phyloP scores from a whole-genome alignment of 257 asterid genomes.

The Coffea canephora region DNA sequence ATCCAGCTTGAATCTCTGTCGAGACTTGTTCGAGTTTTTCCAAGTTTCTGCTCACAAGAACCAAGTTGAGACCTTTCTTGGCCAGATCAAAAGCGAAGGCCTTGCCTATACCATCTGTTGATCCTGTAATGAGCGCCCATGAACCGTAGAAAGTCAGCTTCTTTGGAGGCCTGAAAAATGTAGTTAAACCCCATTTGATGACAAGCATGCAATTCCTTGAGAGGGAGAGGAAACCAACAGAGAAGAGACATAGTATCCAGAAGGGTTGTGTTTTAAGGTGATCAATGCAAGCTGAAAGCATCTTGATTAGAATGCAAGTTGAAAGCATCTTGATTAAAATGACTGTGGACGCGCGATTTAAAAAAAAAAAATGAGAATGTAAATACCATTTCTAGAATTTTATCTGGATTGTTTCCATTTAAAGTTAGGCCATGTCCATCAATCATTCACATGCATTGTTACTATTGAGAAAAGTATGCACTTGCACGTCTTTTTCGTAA shows the following conservation, averaged over 20 bases:
- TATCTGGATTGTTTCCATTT: too few relatives aligned
- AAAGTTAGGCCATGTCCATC: too few relatives aligned
- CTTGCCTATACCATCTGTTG: slow-evolving; percentile 83
- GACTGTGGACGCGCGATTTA: too few relatives aligned
- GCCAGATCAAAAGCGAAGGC: slow-evolving; percentile 79
- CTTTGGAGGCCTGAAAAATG: slow-evolving; percentile 45
- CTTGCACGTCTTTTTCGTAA: too few relatives aligned
- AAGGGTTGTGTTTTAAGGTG: slow-evolving; percentile 34
- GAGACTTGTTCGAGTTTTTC: slow-evolving; percentile 46
- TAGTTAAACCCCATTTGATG: slow-evolving; percentile 41
- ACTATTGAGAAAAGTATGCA: too few relatives aligned
- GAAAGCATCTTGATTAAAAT: too few relatives aligned
- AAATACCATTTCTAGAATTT: too few relatives aligned
- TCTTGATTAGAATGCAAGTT: background rate
- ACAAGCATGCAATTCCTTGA: slow-evolving; percentile 24
- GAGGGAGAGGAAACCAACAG: slow-evolving; percentile 48
- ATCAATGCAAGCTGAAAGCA: slow-evolving; percentile 28
- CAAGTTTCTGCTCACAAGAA: slow-evolving; percentile 49
- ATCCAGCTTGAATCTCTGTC: slow-evolving; percentile 31
- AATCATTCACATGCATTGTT: too few relatives aligned
- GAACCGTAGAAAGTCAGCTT: slow-evolving; percentile 62
- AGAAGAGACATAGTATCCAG: slow-evolving; percentile 43
- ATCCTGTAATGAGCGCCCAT: slow-evolving; percentile 83
- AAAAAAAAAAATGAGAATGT: too few relatives aligned
- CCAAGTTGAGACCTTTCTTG: slow-evolving; percentile 52